A percentile compares a stretch with the other conserved stretches of the same genome.
Conservation (phyloP, 768 basidiomycete species). For the Dictyophora rubrovolvata region DNA sequence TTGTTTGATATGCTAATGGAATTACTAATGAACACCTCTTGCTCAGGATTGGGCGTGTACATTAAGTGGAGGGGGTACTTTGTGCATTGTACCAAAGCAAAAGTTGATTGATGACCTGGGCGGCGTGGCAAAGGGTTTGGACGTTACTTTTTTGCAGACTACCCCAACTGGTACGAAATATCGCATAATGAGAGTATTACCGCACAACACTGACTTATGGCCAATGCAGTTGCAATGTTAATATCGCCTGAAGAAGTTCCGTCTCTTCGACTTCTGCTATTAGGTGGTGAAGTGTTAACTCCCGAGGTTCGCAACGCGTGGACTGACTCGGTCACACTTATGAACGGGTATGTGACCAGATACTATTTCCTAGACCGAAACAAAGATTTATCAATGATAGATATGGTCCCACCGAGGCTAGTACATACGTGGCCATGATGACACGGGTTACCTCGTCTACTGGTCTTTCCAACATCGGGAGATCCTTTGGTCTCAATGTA, state of each 20-base stretch:
- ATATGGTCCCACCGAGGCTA: not conserved
- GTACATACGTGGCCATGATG: not conserved
- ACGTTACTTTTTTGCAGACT: not conserved
- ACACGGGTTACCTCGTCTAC: not conserved
- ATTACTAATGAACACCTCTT: too few species aligned
- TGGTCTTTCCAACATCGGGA: not conserved
- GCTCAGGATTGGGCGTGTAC: too few species aligned
- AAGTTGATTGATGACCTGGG: not conserved
- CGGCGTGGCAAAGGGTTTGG: not conserved
- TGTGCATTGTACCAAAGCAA: not conserved
- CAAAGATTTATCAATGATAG: too few species aligned
- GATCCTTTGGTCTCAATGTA: not conserved
- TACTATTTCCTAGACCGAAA: too few species aligned
- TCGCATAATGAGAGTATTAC: too few species aligned
- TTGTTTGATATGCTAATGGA: too few species aligned
- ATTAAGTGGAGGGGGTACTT: not conserved
- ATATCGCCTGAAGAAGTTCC: not conserved
- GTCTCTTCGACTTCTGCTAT: not conserved
- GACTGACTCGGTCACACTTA: not conserved
- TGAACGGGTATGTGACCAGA: not conserved
- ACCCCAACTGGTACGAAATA: not conserved
- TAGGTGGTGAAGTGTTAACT: not conserved
- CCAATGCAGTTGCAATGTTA: not conserved
- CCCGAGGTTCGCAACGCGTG: not conserved
- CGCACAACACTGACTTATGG: too few species aligned